Conservation (phyloP, 805 yeast species). For the Ogataea allantospora region DNA sequence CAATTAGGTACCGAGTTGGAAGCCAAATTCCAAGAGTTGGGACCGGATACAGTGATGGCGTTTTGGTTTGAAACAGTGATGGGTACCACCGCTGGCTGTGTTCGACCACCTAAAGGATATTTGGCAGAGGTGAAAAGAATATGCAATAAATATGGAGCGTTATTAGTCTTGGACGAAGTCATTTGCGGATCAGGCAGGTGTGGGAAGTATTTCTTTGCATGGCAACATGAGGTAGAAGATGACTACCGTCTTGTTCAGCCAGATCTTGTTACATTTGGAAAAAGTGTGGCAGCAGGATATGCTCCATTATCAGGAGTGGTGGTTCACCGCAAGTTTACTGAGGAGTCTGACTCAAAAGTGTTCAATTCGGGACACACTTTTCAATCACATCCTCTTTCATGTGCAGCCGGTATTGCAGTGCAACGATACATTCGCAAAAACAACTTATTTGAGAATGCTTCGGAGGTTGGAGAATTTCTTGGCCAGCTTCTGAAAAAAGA, state of each 20-base stretch:
- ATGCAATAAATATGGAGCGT: slow-evolving; percentile 93
- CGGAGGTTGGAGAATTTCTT: slow-evolving; percentile 27
- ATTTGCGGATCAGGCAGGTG: slow-evolving; percentile 59
- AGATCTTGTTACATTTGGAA: slow-evolving; percentile 50
- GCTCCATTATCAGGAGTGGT: slow-evolving; percentile 50
- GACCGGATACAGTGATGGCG: slow-evolving; percentile 43
- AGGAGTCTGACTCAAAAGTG: slow-evolving; percentile 41
- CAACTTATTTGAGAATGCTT: slow-evolving; percentile 38
- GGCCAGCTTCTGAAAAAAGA: slow-evolving; percentile 41
- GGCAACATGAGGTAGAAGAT: slow-evolving; percentile 34
- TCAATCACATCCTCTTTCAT: slow-evolving; percentile 47
- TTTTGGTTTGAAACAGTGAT: slow-evolving; percentile 45
- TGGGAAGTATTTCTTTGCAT: slow-evolving; percentile 47
- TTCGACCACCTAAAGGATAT: slow-evolving; percentile 45
- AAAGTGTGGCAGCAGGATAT: slow-evolving; percentile 50
- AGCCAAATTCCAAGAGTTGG: slow-evolving; percentile 37
- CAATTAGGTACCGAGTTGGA: slow-evolving; percentile 40
- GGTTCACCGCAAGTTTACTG: slow-evolving; percentile 40
- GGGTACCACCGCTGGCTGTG: slow-evolving; percentile 45
- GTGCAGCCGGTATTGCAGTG: slow-evolving; percentile 46
- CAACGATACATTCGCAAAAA: slow-evolving; percentile 40
- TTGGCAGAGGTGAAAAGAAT: slow-evolving; percentile 45
- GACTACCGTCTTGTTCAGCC: slow-evolving; percentile 42
- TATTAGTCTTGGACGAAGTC: slow-evolving; percentile 92
- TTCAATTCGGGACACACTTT: slow-evolving; percentile 51